phyloP scores from a whole-genome alignment of 2,329 filamentous ascomycete species.

The Trichophyton verrucosum region DNA sequence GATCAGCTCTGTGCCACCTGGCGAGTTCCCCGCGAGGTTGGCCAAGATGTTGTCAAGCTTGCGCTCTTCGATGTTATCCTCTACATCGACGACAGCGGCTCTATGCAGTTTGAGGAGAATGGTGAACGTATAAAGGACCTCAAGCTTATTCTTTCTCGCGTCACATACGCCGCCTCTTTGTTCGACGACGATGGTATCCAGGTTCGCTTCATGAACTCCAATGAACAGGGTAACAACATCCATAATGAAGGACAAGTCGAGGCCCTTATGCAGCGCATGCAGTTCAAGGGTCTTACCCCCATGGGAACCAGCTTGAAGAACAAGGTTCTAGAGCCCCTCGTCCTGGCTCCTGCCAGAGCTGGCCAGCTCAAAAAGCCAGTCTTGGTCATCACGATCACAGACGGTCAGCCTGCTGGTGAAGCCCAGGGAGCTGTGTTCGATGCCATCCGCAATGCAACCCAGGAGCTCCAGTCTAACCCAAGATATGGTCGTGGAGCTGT shows the following conservation, averaged over 20 bases:
- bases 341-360: constrained; percentile 41
- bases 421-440: constrained; percentile 44
- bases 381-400: constrained; percentile 53
- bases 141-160: constrained; percentile 50
- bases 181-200: constrained; percentile 58
- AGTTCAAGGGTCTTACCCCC: constrained; percentile 54
- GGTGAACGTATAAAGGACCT: constrained; percentile 56
- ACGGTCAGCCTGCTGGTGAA: constrained; percentile 54
- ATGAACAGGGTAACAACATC: constrained; percentile 42
- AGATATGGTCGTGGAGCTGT: constrained; percentile 47
- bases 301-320: constrained; percentile 51
- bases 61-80: constrained; percentile 50
- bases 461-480: constrained; percentile 37
- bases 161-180: constrained; percentile 53
- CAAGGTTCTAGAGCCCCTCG: constrained; percentile 52
- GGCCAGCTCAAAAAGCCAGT: constrained; percentile 50
- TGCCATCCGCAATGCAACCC: constrained; percentile 43
- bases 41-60: constrained; percentile 51
- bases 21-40: constrained; percentile 47
- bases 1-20: constrained; percentile 45
- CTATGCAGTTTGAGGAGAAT: constrained; percentile 56
- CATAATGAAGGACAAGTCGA: constrained; percentile 46
- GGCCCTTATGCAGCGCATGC: constrained; percentile 44
- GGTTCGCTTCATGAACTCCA: constrained; percentile 58
- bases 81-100: constrained; percentile 57